These are phyloP conservation scores for Aspergillus intermedius DNA, from an alignment of 2,329 filamentous ascomycete genomes.

Conservation along the genomic window DNA sequence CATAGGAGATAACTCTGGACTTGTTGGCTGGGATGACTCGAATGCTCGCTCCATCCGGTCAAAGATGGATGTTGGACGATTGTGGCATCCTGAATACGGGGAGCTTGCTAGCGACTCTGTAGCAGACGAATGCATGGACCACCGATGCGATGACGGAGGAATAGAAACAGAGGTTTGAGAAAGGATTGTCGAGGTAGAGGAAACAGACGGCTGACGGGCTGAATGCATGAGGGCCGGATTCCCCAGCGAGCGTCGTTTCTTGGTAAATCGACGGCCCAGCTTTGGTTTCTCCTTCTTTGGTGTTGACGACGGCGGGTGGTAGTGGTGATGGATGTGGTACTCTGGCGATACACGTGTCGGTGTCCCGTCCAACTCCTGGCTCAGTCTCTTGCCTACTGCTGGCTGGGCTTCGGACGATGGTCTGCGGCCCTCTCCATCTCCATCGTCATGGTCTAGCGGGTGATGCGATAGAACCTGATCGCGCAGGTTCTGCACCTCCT, in stretches of 20 bases:
- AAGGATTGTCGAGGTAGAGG: conserved; percentile 54
- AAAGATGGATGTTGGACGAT: conserved; percentile 68
- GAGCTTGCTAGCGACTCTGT: conserved; percentile 69
- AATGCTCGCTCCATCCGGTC: conserved; percentile 60
- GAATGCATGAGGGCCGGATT: conserved; percentile 45
- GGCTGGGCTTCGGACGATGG: conserved; percentile 41
- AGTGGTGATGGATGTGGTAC: conserved; percentile 90
- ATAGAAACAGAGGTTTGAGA: conserved; percentile 57
- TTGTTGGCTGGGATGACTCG: conserved; percentile 69
- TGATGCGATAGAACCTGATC: conserved; percentile 78
- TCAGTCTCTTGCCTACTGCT: conserved; percentile 38
- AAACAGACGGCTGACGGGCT: conserved; percentile 31
- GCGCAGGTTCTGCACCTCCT: conserved; percentile 81
- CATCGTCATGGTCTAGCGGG: conserved; percentile 46
- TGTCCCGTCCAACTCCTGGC: conserved; percentile 59
- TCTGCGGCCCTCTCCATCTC: conserved; percentile 15
- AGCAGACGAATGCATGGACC: conserved; percentile 36
- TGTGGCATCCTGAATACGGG: conserved; percentile 58
- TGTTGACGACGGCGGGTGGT: conserved; percentile 59
- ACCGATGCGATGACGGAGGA: conserved; percentile 36
- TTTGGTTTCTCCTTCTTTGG: conserved; percentile 50
- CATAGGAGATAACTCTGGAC: conserved; percentile 45
- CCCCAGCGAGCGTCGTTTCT: conserved; percentile 65
- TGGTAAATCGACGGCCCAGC: conserved; percentile 49
- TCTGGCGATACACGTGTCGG: conserved; percentile 56